These are phyloP conservation scores for Hypoxylon crocopeplum DNA, from an alignment of 495 filamentous ascomycete genomes.

Conservation along the genomic window DNA sequence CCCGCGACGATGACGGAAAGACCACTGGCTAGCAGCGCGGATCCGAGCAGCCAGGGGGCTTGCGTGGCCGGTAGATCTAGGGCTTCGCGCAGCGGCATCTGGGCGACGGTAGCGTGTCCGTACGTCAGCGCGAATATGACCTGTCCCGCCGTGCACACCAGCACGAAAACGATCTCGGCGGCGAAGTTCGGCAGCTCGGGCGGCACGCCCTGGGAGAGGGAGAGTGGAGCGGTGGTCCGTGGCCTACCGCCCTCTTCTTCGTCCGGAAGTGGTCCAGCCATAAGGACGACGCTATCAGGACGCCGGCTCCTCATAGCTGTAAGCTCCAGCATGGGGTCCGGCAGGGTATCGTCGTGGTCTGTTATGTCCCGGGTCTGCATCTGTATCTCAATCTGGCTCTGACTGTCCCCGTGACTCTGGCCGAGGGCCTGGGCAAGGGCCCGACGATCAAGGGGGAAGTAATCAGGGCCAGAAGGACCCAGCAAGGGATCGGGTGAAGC, in stretches of 20 bases:
- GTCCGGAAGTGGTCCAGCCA: not conserved
- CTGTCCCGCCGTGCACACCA: constrained; percentile 53
- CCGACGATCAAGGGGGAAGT: constrained; percentile 22
- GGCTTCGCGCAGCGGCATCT: constrained; percentile 42
- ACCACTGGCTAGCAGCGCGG: constrained; percentile 50
- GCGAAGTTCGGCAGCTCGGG: constrained; percentile 46
- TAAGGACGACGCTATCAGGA: constrained; percentile 1
- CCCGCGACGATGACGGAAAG: constrained; percentile 55
- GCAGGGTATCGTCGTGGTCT: constrained; percentile 16
- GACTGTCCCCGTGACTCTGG: not conserved
- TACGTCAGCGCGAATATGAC: constrained; percentile 55
- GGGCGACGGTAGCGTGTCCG: constrained; percentile 51
- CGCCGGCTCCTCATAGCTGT: constrained; percentile 24
- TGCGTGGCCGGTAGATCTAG: constrained; percentile 49
- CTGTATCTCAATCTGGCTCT: constrained; percentile 6
- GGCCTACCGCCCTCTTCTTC: constrained; percentile 7
- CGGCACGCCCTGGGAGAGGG: constrained; percentile 43
- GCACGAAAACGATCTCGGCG: constrained; percentile 50
- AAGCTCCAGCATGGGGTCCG: constrained; percentile 27
- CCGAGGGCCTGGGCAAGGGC: constrained; percentile 19
- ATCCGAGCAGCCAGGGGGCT: constrained; percentile 53
- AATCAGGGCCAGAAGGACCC: constrained; percentile 6
- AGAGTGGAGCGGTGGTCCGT: not conserved
- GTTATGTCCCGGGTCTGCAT: constrained; percentile 27
- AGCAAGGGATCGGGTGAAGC: constrained; percentile 30